Conservation (phyloP, 2,329 filamentous ascomycete genomes). For the Proliferodiscus dingleyae region DNA sequence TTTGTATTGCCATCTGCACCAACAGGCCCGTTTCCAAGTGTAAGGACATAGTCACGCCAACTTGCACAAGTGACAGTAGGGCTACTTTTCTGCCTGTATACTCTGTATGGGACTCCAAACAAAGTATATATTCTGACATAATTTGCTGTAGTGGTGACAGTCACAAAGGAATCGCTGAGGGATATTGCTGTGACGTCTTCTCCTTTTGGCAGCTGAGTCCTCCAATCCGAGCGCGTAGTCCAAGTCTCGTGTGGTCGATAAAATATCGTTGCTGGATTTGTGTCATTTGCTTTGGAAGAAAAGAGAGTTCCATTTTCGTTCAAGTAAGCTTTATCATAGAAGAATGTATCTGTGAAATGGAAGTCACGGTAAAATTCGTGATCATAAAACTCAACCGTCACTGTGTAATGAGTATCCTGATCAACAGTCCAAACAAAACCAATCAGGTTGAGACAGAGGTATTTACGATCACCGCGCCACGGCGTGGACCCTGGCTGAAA, state of each 20-base stretch:
- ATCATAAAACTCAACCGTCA: constrained; percentile 97
- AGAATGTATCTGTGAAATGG: constrained; percentile 93
- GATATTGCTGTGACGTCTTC: constrained; percentile 86
- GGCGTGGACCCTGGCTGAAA: constrained; percentile 95
- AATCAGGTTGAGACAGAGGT: constrained; percentile 87
- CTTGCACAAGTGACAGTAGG: constrained; percentile 90
- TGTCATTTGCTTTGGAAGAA: constrained; percentile 66
- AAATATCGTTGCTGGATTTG: constrained; percentile 74
- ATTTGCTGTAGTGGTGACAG: constrained; percentile 78
- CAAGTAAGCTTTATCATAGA: constrained; percentile 94
- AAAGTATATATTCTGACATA: constrained; percentile 92
- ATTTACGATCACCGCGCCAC: constrained; percentile 90
- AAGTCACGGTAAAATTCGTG: constrained; percentile 88
- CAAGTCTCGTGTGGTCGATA: constrained; percentile 96
- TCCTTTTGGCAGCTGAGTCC: constrained; percentile 78
- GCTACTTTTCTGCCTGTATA: constrained; percentile 86
- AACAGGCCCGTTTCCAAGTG: constrained; percentile 86
- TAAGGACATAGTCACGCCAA: constrained; percentile 95
- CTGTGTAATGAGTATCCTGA: constrained; percentile 87
- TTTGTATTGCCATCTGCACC: constrained; percentile 71
- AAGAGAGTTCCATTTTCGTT: constrained; percentile 82
- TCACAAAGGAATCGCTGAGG: constrained; percentile 84
- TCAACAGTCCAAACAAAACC: constrained; percentile 97
- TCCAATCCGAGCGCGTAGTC: constrained; percentile 88
- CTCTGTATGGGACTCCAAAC: constrained; percentile 81